phyloP scores from a whole-genome alignment of 1,139 yeast genomes.

The Lodderomyces beijingensis region DNA sequence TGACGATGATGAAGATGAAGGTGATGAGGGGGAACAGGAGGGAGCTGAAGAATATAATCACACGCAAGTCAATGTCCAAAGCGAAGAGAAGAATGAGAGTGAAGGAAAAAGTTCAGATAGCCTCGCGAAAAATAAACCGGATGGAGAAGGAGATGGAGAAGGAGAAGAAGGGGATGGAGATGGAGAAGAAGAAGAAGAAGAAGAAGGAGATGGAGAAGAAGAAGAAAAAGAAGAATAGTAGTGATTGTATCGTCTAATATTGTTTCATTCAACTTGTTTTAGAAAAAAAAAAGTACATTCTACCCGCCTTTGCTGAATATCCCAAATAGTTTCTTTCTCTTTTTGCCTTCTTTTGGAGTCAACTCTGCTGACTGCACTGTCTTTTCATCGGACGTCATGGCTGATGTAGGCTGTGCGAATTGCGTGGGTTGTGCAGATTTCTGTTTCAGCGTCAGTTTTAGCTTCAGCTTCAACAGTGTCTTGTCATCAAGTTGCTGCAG shows the following conservation, averaged over 20 bases:
- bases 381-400: too few relatives aligned
- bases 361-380: too few relatives aligned
- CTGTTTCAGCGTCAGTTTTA: too few relatives aligned
- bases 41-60: conserved; percentile 3
- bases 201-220: conserved; percentile 2
- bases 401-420: too few relatives aligned
- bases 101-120: conserved; percentile 14
- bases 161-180: conserved; percentile 52
- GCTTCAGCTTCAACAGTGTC: too few relatives aligned
- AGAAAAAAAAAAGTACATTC: conserved; percentile 1
- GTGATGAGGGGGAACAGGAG: background rate
- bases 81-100: conserved; percentile 4
- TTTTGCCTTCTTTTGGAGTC: too few relatives aligned
- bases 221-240: conserved; percentile 1
- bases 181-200: conserved; percentile 12
- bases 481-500: too few relatives aligned
- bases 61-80: conserved; percentile 41
- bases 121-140: background rate
- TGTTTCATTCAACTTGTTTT: conserved; percentile 1
- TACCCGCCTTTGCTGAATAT: conserved; percentile 1
- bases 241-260: background rate
- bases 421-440: too few relatives aligned
- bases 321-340: conserved; percentile 2
- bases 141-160: conserved; percentile 7
- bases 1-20: conserved; percentile 27